These are phyloP conservation scores for Gentiana macrophylla DNA, from an alignment of 257 asterid genomes.

Conservation along the genomic window DNA sequence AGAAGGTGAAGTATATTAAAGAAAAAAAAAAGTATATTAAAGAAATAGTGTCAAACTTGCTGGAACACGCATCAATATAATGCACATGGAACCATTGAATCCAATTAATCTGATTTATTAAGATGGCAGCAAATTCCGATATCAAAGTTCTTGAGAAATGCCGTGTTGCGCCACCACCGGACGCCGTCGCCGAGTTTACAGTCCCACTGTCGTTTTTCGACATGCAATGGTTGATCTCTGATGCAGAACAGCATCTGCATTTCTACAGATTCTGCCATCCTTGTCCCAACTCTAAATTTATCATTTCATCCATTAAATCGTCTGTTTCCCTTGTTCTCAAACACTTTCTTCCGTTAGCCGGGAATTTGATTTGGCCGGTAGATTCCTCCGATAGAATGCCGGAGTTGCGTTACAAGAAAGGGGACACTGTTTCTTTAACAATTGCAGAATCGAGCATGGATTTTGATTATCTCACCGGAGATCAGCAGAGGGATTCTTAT, in stretches of 20 bases:
- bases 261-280: slow-evolving; percentile 27
- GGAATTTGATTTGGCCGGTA: slow-evolving; percentile 19
- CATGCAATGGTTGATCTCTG: slow-evolving; percentile 1
- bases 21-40: too few species aligned
- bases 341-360: slow-evolving; percentile 36
- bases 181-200: not conserved
- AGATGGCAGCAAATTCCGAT: not conserved
- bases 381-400: slow-evolving; percentile 8
- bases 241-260: slow-evolving; percentile 18
- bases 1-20: too few species aligned
- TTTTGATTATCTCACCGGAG: slow-evolving; percentile 19
- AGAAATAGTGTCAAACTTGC: too few species aligned
- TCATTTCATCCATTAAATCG: slow-evolving; percentile 24
- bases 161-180: slow-evolving; percentile 13
- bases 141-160: slow-evolving; percentile 10
- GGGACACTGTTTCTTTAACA: slow-evolving; percentile 23
- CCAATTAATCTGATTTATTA: not conserved
- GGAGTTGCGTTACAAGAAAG: slow-evolving; percentile 11
- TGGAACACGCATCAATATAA: too few species aligned
- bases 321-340: slow-evolving; percentile 32
- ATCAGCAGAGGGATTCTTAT: slow-evolving; percentile 14
- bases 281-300: slow-evolving; percentile 15
- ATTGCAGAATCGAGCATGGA: slow-evolving; percentile 21
- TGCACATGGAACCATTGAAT: too few species aligned
- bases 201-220: slow-evolving; percentile 15